These are phyloP conservation scores for Hypoxylon sp. DNA, from an alignment of 2,329 filamentous ascomycete genomes.

Conservation along the genomic window DNA sequence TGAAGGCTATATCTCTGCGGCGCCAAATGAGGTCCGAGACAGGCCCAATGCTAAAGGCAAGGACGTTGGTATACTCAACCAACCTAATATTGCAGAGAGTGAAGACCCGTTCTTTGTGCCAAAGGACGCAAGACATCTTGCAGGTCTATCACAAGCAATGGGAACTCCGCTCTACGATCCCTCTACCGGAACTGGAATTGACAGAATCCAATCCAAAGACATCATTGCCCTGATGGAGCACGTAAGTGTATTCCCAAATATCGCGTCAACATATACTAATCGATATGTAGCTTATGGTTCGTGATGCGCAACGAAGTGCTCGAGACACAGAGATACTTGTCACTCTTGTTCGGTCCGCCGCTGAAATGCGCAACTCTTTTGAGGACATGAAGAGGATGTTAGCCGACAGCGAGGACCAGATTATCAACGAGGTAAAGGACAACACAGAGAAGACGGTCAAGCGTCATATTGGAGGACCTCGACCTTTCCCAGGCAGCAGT, in stretches of 20 bases:
- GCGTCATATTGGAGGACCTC: constrained; percentile 84
- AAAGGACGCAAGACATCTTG: constrained; percentile 76
- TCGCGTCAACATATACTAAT: constrained; percentile 45
- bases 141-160: constrained; percentile 93
- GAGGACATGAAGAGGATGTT: constrained; percentile 95
- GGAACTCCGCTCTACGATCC: constrained; percentile 90
- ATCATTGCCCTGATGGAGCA: constrained; percentile 99
- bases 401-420: constrained; percentile 87
- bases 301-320: constrained; percentile 95
- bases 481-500: constrained; percentile 79
- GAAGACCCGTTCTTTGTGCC: constrained; percentile 76
- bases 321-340: constrained; percentile 96
- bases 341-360: constrained; percentile 90
- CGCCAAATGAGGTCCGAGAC: constrained; percentile 68
- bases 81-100: constrained; percentile 64
- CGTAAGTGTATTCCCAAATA: constrained; percentile 60
- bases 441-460: constrained; percentile 89
- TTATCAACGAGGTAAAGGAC: constrained; percentile 87
- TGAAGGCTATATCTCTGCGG: constrained; percentile 91
- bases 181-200: constrained; percentile 86
- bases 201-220: constrained; percentile 94
- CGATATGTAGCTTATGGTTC: constrained; percentile 79
- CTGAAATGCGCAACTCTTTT: constrained; percentile 97
- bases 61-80: constrained; percentile 65
- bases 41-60: constrained; percentile 66